Percentiles rank a stretch among this genome's conserved stretches.
Conservation (phyloP, 176 grass and related monocot genomes). For the Aegilops longissima region DNA sequence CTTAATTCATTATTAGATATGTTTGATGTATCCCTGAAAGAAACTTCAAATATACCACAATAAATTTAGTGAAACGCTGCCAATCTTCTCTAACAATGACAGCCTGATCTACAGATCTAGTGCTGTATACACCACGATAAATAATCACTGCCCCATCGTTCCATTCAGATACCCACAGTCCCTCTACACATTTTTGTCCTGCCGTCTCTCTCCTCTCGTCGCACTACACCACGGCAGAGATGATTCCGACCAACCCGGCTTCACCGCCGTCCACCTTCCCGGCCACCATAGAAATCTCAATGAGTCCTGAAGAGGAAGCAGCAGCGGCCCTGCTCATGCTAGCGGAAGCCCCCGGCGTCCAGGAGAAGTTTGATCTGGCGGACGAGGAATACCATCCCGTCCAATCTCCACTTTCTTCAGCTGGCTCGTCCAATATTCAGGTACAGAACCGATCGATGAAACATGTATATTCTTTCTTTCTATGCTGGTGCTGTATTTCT, state of each 20-base stretch:
- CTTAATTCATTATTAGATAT: no score
- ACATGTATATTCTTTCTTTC: not conserved
- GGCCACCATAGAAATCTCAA: no score
- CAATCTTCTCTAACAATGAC: not conserved
- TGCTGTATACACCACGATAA: not conserved
- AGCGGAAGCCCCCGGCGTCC: not conserved
- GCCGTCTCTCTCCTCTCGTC: not conserved
- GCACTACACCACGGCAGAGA: not conserved
- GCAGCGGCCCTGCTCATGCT: not conserved
- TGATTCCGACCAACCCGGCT: not conserved
- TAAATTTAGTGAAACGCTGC: no score
- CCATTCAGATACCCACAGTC: no score
- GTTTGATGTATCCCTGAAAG: no score
- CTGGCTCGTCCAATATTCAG: not conserved
- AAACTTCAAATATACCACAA: no score
- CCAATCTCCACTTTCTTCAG: not conserved
- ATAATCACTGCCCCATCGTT: not conserved
- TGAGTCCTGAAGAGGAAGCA: not conserved
- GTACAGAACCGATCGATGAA: not conserved
- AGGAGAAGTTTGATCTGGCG: not conserved
- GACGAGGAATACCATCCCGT: no score
- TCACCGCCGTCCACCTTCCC: no score
- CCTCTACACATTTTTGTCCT: no score
- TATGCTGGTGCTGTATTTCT: not conserved
- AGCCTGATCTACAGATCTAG: not conserved